A percentile compares a stretch with the other conserved stretches of the same genome.
Conservation (phyloP, 768 basidiomycete species). For the Leccinum sublutescens region DNA sequence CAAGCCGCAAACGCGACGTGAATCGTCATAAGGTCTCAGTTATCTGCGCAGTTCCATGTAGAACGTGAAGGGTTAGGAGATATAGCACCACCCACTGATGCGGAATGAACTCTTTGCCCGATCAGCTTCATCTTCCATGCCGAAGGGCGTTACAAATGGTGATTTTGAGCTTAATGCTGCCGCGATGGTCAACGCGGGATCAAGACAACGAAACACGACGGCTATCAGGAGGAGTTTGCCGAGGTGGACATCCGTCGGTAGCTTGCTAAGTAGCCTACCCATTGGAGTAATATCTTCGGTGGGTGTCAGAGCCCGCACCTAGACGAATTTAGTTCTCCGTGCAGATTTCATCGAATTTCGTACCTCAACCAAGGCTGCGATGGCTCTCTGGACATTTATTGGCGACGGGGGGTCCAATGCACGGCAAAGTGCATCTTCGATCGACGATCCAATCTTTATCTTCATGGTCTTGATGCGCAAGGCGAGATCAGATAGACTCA, state of each 20-base stretch:
- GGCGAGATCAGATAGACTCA: constrained; percentile 89
- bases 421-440: constrained; percentile 84
- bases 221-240: constrained; percentile 90
- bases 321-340: constrained; percentile 1
- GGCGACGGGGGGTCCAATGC: constrained; percentile 88
- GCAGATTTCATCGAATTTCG: not conserved
- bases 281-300: constrained; percentile 93
- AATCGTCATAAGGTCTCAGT: constrained; percentile 92
- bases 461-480: constrained; percentile 94
- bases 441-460: constrained; percentile 76
- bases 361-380: constrained; percentile 89
- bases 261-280: constrained; percentile 84
- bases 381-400: constrained; percentile 86
- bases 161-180: constrained; percentile 91
- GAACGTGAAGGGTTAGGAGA: constrained; percentile 1
- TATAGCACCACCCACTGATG: constrained; percentile 48
- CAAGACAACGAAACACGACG: constrained; percentile 83
- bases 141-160: constrained; percentile 88
- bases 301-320: constrained; percentile 84
- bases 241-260: constrained; percentile 94
- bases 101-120: constrained; percentile 79
- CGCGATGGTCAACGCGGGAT: constrained; percentile 95
- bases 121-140: constrained; percentile 83
- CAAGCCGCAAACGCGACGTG: constrained; percentile 89
- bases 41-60: constrained; percentile 49